Evolutionary conservation across 164 flowering plant genomes (phyloP), one percentile per base, ranked within the genome.

Genomic region (Chimonanthus praecox): DNA sequence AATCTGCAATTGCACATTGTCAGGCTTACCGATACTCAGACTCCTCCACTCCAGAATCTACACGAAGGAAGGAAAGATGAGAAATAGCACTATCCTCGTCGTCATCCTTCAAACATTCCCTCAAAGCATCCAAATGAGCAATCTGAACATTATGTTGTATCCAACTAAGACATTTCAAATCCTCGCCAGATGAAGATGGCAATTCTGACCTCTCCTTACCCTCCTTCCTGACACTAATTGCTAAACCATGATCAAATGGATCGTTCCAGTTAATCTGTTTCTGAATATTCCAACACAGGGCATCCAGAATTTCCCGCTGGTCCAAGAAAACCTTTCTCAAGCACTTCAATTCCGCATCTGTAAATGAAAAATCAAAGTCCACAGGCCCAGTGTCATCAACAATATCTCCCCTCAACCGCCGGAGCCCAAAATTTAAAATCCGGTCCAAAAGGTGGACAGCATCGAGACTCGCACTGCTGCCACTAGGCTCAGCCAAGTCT

Each of bases 121-220:
- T 86, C 84, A 93, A 81, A 20, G 84, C 88, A 73, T 88, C 90
- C 85, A 95, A 80, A 84, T 95, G 97, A 4, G 85, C 87, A 16
- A 77, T 68, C 86, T 95, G 99, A 71, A 88, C 89, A 79, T 68
- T 77, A 80, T 74, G 86, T 70, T 75, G 86, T n/a, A 92, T 79
- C 84, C 75, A 77, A 8, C 70, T 74, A 16, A 92, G 81, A 64
- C 78, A 76, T 72, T 78, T 81, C n/a, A 71, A 21, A 69, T 87
- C 65, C 16, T 67, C 58, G 3, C 51, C 87, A 78, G 82, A 87
- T 65, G 71, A 81, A 45, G 6, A 58, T 54, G 16, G 2, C 0
- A 64, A 69, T 18, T 67, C 79, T 33, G 4, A 61, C n/a, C 68
- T 69, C 73, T 4, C 76, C 69, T 74, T 73, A 74, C 65, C 86